Percentiles rank a stretch among this genome's conserved stretches.
Evolutionary conservation across 345 rosid genomes (phyloP).

Genomic region (Capsella bursapastoris): DNA sequence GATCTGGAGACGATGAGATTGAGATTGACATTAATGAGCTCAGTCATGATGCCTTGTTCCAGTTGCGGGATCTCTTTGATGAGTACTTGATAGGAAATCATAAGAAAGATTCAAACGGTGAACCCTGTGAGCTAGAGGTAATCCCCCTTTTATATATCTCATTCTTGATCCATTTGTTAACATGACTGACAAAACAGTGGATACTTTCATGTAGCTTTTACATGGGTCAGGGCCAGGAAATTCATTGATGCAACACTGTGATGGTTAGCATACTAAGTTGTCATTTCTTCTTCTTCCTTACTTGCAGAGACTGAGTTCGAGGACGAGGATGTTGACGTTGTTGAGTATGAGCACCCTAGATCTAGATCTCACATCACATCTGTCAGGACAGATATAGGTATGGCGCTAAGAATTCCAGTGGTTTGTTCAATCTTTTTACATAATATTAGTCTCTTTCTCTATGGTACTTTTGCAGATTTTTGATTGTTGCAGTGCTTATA

Average conservation of each 20-base stretch:
- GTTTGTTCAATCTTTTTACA: conserved; percentile 27
- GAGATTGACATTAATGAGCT: conserved; percentile 93
- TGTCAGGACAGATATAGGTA: conserved; percentile 59
- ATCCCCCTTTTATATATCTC: conserved; percentile 25
- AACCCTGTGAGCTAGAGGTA: conserved; percentile 84
- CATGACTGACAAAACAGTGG: conserved; percentile 12
- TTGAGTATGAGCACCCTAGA: conserved; percentile 57
- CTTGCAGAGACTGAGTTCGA: conserved; percentile 64
- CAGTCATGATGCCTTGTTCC: conserved; percentile 66
- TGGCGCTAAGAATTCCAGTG: conserved; percentile 55
- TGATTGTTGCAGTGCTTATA: not conserved
- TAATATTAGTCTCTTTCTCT: not conserved
- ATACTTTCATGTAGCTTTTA: conserved; percentile 53
- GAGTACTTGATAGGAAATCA: conserved; percentile 58
- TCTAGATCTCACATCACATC: conserved; percentile 50
- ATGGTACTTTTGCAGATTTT: not conserved
- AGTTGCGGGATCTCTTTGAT: conserved; percentile 70
- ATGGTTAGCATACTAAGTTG: conserved; percentile 53
- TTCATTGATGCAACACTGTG: conserved; percentile 61
- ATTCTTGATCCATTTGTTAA: conserved; percentile 12
- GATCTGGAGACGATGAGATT: conserved; percentile 80
- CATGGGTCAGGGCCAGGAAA: conserved; percentile 71
- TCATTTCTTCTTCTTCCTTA: conserved; percentile 7
- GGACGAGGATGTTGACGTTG: conserved; percentile 72
- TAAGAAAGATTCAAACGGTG: conserved; percentile 49